These are phyloP conservation scores for Spirogloea muscicola DNA, from an alignment of 139 green algal genomes.

Conservation along the genomic window DNA sequence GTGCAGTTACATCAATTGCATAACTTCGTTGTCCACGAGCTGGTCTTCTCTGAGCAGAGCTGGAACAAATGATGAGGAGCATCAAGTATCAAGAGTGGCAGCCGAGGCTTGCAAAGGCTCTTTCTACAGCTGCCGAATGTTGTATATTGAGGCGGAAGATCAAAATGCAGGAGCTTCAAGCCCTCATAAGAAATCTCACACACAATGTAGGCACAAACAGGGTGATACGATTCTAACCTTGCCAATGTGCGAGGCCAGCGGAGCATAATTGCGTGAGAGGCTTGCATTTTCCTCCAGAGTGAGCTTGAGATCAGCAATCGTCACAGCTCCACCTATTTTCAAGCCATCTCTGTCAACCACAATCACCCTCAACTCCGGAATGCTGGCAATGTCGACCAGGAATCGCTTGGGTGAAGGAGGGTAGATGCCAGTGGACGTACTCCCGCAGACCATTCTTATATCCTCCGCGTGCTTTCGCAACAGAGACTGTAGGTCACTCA, in stretches of 20 bases:
- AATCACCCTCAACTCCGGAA: background rate
- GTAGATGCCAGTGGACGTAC: no score
- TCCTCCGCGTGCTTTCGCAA: no score
- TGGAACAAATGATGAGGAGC: background rate
- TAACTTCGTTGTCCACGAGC: background rate
- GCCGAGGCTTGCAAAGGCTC: background rate
- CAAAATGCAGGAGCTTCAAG: no score
- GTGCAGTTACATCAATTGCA: constrained; percentile 22
- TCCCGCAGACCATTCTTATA: no score
- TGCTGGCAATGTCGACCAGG: background rate
- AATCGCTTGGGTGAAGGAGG: no score
- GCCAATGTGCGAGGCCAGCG: constrained; percentile 8
- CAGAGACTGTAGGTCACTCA: no score
- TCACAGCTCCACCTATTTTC: constrained; percentile 43
- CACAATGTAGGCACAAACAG: no score
- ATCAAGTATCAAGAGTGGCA: background rate
- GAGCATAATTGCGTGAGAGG: background rate
- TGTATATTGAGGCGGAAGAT: constrained; percentile 46
- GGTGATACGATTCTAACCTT: constrained; percentile 6
- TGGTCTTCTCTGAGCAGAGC: no score
- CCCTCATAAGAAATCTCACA: no score
- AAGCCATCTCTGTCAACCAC: background rate
- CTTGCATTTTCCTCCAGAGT: background rate
- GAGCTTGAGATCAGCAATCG: constrained; percentile 42
- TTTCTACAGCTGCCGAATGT: background rate